Evolutionary conservation across 2,329 filamentous ascomycete genomes (phyloP), one percentile per base, ranked within the genome.

Genomic region (Plenodomus tracheiphilus): DNA sequence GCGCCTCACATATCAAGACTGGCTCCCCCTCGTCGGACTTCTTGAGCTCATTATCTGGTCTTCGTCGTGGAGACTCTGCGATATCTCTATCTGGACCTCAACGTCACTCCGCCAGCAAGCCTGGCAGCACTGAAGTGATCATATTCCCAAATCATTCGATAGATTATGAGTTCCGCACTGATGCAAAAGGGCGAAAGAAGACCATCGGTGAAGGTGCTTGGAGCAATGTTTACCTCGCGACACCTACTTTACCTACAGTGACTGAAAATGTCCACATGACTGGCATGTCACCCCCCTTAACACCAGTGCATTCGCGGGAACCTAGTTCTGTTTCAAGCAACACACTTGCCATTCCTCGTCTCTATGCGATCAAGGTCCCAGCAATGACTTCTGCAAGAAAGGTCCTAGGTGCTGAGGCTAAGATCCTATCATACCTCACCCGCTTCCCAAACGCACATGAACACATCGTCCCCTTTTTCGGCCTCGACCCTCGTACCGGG

Each of bases 191-290:
- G 4, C 57, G 56, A 17, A 68, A 62, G 47, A 66, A 56, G 32
- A 57, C 54, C 2, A 62, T 73, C 11, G 70, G 70, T 15, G 58
- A 56, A 15, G 70, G 70, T 10, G 53, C 63, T 15, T 73, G 70
- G 70, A 72, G 69, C 47, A 62, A 71, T 54, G 70, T 73, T 1
- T 72, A 69, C 49, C 56, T 69, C 6, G 70, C 67, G 6, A 58
- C n/a, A 9, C 67, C 61, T 17, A 55, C 47, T 34, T 41, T 59
- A 8, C 58, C 63, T 1, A 54, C 58, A 22, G 39, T 45, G 1
- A n/a, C 34, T 19, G 39, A 53, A 18, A 19, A 21, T 13, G 17
- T 46, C 16, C 30, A 28, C 32, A 44, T 39, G 13, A 41, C 54
- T 19, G 56, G 51, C 3, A 54, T 58, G 39, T 60, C 65, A 30